Evolutionary conservation across 2,329 filamentous ascomycete species (phyloP), one percentile per base, ranked within the genome.

Genomic region (Plenodomus tracheiphilus): DNA sequence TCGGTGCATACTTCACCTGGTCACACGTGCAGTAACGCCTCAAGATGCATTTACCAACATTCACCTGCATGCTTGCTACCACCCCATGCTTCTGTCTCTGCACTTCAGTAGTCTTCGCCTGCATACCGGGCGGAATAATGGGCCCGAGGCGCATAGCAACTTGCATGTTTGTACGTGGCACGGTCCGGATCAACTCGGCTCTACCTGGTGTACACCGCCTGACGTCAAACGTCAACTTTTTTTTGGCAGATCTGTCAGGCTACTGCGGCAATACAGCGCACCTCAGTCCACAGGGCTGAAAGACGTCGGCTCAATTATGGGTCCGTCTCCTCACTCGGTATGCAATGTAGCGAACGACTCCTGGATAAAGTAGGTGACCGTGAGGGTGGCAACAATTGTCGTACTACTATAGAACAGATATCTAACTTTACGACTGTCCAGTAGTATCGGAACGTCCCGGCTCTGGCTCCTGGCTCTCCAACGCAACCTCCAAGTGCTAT

Each of bases 31-130:
- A 41, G 36, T 37, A 45, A 13, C 41, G 39, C 41, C 30, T 16
- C 22, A 22, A n/a, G 16, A 19, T 46, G 42, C 46, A 34, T 39
- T 16, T 41, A 32, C 28, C 28, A 32, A 32, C 9, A 8, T 32
- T 46, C 38, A 40, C 50, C 47, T 47, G 39, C 46, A 41, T 57
- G 15, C 28, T 32, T 32, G 4, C 28, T 32, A 32, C 28, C 13
- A 9, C 35, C 3, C 35, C 6, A 35, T 7, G n/a, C 3, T 9
- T 37, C 6, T 37, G 35, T 37, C 13, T 15, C 13, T 15, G 13
- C 15, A 17, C 4, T 17, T 17, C 6, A 20, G 6, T 8, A 9
- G 18, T 20, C 16, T 20, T 37, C 16, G 16, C 35, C 35, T 37
- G 15, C 16, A 37, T 18, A 37, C 43, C 28, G 6, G 28, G 9